A percentile compares a stretch with the other conserved stretches of the same genome.
Evolutionary conservation across 345 rosid genomes (phyloP).

Genomic region (Citrus medica): DNA sequence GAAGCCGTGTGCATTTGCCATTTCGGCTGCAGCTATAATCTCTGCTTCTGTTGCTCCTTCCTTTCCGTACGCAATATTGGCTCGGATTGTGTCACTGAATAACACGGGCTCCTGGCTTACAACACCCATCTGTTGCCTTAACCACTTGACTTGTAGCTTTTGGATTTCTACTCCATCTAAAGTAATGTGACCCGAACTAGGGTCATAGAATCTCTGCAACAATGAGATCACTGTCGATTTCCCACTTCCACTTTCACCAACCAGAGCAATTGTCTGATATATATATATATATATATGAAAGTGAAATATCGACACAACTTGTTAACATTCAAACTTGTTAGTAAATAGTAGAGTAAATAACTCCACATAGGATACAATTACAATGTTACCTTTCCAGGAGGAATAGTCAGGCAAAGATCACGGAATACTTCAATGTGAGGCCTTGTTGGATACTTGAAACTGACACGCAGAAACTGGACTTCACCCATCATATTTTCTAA

Average conservation of each 20-base stretch:
- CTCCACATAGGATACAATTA: too few relatives aligned
- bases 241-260: conserved; percentile 49
- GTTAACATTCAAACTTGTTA: too few relatives aligned
- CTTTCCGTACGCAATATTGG: conserved; percentile 40
- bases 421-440: conserved; percentile 32
- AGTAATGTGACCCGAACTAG: conserved; percentile 36
- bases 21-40: conserved; percentile 28
- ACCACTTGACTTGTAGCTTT: conserved; percentile 30
- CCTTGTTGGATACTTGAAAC: conserved; percentile 36
- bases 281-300: too few relatives aligned
- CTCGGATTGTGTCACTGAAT: conserved; percentile 28
- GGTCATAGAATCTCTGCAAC: conserved; percentile 40
- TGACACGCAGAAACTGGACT: conserved; percentile 25
- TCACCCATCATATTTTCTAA: conserved; percentile 26
- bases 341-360: too few relatives aligned
- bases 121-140: conserved; percentile 38
- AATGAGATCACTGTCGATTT: conserved; percentile 33
- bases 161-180: conserved; percentile 31
- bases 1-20: conserved; percentile 41
- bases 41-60: conserved; percentile 31
- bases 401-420: conserved; percentile 28
- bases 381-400: conserved; percentile 35
- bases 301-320: too few relatives aligned
- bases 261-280: conserved; percentile 35
- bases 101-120: conserved; percentile 36